Conservation (phyloP, 148 eudicot genomes). For the Rhododendron vialii region DNA sequence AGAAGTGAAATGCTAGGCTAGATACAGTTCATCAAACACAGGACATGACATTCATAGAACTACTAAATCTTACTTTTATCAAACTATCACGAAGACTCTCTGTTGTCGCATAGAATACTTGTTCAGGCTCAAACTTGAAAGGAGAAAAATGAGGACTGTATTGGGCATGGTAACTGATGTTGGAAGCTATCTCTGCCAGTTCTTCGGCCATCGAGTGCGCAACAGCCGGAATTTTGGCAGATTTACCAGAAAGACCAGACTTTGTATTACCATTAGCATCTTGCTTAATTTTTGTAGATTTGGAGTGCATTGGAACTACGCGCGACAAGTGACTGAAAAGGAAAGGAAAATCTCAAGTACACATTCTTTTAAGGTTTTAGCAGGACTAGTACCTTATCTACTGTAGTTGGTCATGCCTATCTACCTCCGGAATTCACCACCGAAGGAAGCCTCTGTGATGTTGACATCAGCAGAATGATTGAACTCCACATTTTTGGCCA, state of each 20-base stretch:
- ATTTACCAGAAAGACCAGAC: conserved; percentile 25
- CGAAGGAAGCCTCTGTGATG: too few relatives aligned
- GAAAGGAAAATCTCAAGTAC: too few relatives aligned
- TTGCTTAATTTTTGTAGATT: too few relatives aligned
- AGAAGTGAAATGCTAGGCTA: background rate
- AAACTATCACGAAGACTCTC: conserved; percentile 94
- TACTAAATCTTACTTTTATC: conserved; percentile 45
- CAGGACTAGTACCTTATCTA: too few relatives aligned
- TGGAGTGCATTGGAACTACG: too few relatives aligned
- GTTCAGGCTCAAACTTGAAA: conserved; percentile 88
- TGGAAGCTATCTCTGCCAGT: conserved; percentile 71
- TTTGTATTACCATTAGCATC: conserved; percentile 35
- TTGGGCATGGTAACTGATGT: conserved; percentile 83
- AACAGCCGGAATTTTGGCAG: conserved; percentile 53
- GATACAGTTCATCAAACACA: background rate
- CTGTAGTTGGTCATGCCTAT: too few relatives aligned
- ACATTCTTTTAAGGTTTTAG: too few relatives aligned
- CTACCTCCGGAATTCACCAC: too few relatives aligned
- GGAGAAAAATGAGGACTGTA: conserved; percentile 96
- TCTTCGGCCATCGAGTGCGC: conserved; percentile 67
- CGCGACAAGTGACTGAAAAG: too few relatives aligned
- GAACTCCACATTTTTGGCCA: too few relatives aligned
- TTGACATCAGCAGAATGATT: too few relatives aligned
- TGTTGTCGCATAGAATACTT: conserved; percentile 94
- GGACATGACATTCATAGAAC: background rate